Evolutionary conservation across 352 stramenopile species (phyloP).

Genomic region (Blastocystis hominis): DNA sequence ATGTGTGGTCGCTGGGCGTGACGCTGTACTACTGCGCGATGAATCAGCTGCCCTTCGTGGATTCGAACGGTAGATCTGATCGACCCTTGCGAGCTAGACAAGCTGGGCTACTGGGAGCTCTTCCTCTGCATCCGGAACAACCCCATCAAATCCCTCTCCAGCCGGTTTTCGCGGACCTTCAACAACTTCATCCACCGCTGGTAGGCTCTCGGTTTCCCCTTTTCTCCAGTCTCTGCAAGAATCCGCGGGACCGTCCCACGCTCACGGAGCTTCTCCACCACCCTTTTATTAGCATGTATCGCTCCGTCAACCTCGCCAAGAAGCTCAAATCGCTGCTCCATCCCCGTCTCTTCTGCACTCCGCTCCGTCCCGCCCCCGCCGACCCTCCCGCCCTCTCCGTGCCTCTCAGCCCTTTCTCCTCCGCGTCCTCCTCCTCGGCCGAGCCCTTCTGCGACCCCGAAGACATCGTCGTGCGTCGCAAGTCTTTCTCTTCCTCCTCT

Average conservation of each 20-base stretch:
- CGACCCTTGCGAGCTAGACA: neutral
- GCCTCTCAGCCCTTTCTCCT: neutral
- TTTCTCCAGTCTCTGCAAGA: neutral
- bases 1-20: slow-evolving; percentile 35
- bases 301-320: neutral
- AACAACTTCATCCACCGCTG: neutral
- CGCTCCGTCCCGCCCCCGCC: no score
- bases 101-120: slow-evolving; percentile 34
- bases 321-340: no score
- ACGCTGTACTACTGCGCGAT: neutral
- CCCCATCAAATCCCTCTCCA: neutral
- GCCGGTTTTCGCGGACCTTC: neutral
- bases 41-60: neutral
- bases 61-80: neutral
- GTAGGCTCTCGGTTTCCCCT: neutral
- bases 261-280: neutral
- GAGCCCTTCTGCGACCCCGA: neutral
- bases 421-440: neutral
- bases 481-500: neutral
- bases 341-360: neutral
- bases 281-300: neutral
- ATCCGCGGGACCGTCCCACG: neutral
- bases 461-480: neutral
- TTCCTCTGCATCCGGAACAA: slow-evolving; percentile 6
- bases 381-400: neutral